These are phyloP conservation scores for Suhomyces chickasaworum DNA, from an alignment of 1,139 yeast genomes.

Conservation along the genomic window DNA sequence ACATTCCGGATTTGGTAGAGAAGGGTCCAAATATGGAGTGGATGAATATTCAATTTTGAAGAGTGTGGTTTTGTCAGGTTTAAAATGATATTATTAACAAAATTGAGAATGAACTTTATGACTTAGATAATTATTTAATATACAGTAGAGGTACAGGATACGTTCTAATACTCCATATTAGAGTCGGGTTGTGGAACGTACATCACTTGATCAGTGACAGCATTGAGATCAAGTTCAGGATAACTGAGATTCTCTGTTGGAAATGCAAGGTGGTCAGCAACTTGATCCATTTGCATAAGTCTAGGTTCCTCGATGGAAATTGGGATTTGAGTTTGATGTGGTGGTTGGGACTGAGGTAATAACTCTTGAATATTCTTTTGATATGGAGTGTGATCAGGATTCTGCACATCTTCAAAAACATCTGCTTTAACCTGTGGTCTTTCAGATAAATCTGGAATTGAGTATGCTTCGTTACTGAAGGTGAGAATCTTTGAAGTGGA, in stretches of 20 bases:
- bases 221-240: conserved; percentile 7
- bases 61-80: conserved; percentile 40
- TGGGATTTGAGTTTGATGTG: not conserved
- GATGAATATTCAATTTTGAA: conserved; percentile 48
- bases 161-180: conserved; percentile 3
- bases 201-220: conserved; percentile 6
- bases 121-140: not conserved
- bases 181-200: conserved; percentile 6
- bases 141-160: conserved; percentile 1
- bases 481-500: conserved; percentile 21
- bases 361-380: conserved; percentile 11
- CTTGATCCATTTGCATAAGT: conserved; percentile 4
- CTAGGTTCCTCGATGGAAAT: not conserved
- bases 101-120: too few species aligned
- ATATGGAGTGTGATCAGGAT: conserved; percentile 27
- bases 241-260: conserved; percentile 3
- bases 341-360: not conserved
- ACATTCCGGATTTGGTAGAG: conserved; percentile 53
- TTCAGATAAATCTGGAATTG: conserved; percentile 6
- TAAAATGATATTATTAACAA: not conserved
- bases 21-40: conserved; percentile 50
- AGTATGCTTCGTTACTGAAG: conserved; percentile 17
- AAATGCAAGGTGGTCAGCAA: conserved; percentile 4
- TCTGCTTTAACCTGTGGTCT: conserved; percentile 19
- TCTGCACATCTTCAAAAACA: conserved; percentile 29